phyloP scores from a whole-genome alignment of 2,329 filamentous ascomycete species.

The Ophiostoma ips region DNA sequence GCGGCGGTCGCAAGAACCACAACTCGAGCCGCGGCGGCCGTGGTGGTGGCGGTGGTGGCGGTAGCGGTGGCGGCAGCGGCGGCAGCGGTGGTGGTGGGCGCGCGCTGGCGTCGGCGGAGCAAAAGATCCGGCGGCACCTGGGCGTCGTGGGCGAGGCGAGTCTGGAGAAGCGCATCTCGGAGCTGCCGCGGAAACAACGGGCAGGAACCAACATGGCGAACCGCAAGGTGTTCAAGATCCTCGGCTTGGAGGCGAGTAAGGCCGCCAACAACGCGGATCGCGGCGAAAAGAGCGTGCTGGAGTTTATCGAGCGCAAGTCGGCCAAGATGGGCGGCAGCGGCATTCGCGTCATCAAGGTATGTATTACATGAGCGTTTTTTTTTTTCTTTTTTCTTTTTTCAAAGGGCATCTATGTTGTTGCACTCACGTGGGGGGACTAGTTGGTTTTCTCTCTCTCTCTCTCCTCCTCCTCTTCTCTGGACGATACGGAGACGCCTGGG shows the following conservation, averaged over 20 bases:
- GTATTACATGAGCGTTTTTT: conserved; percentile 26
- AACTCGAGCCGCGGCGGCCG: conserved; percentile 6
- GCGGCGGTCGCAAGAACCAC: conserved; percentile 5
- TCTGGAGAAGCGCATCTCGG: conserved; percentile 14
- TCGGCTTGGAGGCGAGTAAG: conserved; percentile 55
- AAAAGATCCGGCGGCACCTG: conserved; percentile 19
- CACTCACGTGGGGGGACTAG: not conserved
- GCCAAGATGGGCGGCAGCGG: conserved; percentile 36
- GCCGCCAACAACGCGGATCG: conserved; percentile 52
- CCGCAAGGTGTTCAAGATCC: conserved; percentile 33
- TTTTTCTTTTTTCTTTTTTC: too few relatives aligned
- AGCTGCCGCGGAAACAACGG: conserved; percentile 14
- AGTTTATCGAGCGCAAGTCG: conserved; percentile 60
- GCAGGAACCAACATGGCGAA: conserved; percentile 15
- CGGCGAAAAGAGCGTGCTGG: conserved; percentile 48
- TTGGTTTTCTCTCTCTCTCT: not conserved
- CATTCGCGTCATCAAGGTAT: conserved; percentile 65
- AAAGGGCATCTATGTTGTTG: not conserved
- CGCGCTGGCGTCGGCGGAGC: not conserved
- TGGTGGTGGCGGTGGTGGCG: not conserved
- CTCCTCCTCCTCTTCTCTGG: not conserved
- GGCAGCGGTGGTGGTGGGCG: conserved; percentile 4
- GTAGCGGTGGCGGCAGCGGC: conserved; percentile 4
- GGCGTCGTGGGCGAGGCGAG: conserved; percentile 17
- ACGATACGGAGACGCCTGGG: too few relatives aligned